phyloP scores from a whole-genome alignment of 768 basidiomycete species.

The Leccinum arenicola region DNA sequence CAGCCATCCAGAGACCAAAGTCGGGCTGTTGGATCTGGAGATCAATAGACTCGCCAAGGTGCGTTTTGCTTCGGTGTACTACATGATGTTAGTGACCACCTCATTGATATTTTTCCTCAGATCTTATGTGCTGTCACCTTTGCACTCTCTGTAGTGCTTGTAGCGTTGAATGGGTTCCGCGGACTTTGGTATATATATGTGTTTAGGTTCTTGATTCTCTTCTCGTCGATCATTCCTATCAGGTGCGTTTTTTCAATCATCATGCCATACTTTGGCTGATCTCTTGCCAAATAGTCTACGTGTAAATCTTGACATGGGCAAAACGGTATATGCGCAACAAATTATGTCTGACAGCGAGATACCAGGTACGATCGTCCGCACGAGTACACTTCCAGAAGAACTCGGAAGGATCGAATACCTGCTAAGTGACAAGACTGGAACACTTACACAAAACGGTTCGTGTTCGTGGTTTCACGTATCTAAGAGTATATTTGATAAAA shows the following conservation, averaged over 20 bases:
- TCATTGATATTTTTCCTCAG: constrained; percentile 36
- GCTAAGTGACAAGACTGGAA: constrained; percentile 97
- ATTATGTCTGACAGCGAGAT: constrained; percentile 95
- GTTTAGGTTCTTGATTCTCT: constrained; percentile 94
- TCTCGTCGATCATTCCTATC: constrained; percentile 99
- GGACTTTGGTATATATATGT: constrained; percentile 96
- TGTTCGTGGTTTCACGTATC: background rate
- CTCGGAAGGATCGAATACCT: constrained; percentile 94
- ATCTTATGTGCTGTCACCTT: constrained; percentile 95
- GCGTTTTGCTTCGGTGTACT: constrained; percentile 6
- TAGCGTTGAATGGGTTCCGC: constrained; percentile 94
- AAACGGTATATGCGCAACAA: constrained; percentile 94
- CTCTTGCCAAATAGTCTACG: constrained; percentile 59
- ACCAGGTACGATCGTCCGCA: constrained; percentile 92
- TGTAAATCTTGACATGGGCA: constrained; percentile 99
- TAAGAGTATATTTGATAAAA: background rate
- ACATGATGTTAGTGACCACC: background rate
- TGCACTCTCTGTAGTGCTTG: constrained; percentile 83
- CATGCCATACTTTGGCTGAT: background rate
- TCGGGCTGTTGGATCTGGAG: constrained; percentile 88
- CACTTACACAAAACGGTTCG: constrained; percentile 93
- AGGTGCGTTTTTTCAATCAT: constrained; percentile 54
- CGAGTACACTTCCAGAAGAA: constrained; percentile 97
- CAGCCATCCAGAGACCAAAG: constrained; percentile 92
- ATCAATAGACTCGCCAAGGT: constrained; percentile 97